Evolutionary conservation across 225 moss, liverwort and hornwort genomes (phyloP).

Genomic region (Bryoerythrophyllum caledonicum): DNA sequence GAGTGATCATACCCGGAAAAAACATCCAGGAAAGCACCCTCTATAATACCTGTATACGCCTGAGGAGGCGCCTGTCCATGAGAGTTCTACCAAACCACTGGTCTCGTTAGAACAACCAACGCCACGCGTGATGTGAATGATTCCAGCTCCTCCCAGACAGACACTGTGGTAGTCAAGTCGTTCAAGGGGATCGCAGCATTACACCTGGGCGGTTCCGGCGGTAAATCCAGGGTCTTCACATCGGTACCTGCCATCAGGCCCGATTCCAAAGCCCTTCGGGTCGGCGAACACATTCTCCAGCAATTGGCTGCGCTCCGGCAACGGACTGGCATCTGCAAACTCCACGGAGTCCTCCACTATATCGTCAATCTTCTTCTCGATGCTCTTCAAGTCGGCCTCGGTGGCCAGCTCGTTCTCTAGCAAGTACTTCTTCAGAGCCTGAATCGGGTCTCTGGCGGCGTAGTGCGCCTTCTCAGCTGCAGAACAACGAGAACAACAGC

Average conservation of each 20-base stretch:
- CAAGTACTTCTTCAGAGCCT: slow-evolving; percentile 75
- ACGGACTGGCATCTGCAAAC: slow-evolving; percentile 90
- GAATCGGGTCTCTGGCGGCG: slow-evolving; percentile 80
- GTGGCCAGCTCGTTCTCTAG: slow-evolving; percentile 72
- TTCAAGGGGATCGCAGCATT: slow-evolving; percentile 21
- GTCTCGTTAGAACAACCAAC: slow-evolving; percentile 24
- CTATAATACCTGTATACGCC: slow-evolving; percentile 25
- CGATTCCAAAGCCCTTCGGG: slow-evolving; percentile 90
- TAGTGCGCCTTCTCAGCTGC: slow-evolving; percentile 97
- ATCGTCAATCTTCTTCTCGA: slow-evolving; percentile 87
- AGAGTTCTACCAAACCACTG: slow-evolving; percentile 23
- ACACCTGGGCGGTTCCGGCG: slow-evolving; percentile 90
- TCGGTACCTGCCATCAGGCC: slow-evolving; percentile 88
- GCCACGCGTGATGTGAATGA: slow-evolving; percentile 15
- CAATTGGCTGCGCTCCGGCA: slow-evolving; percentile 85
- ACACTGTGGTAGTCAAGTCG: no score
- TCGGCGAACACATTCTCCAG: slow-evolving; percentile 95
- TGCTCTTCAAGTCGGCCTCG: slow-evolving; percentile 74
- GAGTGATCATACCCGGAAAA: slow-evolving; percentile 13
- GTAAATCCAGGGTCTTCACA: slow-evolving; percentile 93
- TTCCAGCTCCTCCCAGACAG: background rate
- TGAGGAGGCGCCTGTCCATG: slow-evolving; percentile 3
- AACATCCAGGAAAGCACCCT: slow-evolving; percentile 16
- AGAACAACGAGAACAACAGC: background rate
- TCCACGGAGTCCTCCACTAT: slow-evolving; percentile 81